Evolutionary conservation across 257 asterid species (phyloP).

Genomic region (Solanum clarkiae): DNA sequence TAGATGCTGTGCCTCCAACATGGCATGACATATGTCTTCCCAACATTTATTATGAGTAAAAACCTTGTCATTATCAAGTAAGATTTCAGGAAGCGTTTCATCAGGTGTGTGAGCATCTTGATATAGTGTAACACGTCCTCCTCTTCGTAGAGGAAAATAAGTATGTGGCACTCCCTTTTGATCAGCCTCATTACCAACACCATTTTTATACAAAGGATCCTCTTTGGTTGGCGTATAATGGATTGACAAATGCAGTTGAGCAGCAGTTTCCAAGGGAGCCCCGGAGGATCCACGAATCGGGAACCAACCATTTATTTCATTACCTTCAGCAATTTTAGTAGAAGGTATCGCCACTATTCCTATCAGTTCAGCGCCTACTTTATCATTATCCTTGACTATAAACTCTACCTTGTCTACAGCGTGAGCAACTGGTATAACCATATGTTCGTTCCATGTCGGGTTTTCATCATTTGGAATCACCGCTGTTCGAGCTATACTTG

Average conservation of each 20-base stretch:
- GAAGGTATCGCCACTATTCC: slow-evolving; percentile 62
- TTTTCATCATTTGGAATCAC: slow-evolving; percentile 69
- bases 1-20: slow-evolving; percentile 63
- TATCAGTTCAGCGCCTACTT: slow-evolving; percentile 76
- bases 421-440: slow-evolving; percentile 73
- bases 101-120: slow-evolving; percentile 79
- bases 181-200: slow-evolving; percentile 16
- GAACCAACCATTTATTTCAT: slow-evolving; percentile 65
- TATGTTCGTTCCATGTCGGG: slow-evolving; percentile 75
- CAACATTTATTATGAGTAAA: slow-evolving; percentile 54
- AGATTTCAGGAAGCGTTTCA: slow-evolving; percentile 47
- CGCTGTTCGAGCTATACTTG: slow-evolving; percentile 73
- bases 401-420: slow-evolving; percentile 75
- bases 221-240: slow-evolving; percentile 38
- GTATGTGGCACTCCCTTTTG: slow-evolving; percentile 40
- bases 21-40: slow-evolving; percentile 74
- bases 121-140: slow-evolving; percentile 59
- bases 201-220: slow-evolving; percentile 28
- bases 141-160: slow-evolving; percentile 68
- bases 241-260: slow-evolving; percentile 51
- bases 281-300: slow-evolving; percentile 54
- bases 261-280: slow-evolving; percentile 53
- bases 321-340: slow-evolving; percentile 38
- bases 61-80: slow-evolving; percentile 19
- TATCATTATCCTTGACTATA: slow-evolving; percentile 78